phyloP scores from a whole-genome alignment of 495 filamentous ascomycete genomes.

The Penicillium samsonianum region DNA sequence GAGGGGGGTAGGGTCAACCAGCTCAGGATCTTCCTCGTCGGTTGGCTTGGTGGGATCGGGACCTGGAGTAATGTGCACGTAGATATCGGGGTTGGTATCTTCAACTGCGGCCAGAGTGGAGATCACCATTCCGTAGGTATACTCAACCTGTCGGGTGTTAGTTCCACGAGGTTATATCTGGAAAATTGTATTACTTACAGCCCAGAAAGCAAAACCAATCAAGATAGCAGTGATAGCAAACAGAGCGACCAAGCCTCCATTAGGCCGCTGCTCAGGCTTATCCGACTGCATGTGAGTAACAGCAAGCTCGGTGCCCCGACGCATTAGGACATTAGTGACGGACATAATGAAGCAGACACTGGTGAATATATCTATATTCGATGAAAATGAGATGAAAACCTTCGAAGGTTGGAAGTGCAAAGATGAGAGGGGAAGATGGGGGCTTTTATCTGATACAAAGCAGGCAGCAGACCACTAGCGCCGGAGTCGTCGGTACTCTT shows the following conservation, averaged over 20 bases:
- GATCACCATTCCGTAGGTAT: slow-evolving; percentile 60
- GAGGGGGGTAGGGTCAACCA: slow-evolving; percentile 20
- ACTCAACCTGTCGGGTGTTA: slow-evolving; percentile 41
- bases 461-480: slow-evolving; percentile 16
- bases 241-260: slow-evolving; percentile 9
- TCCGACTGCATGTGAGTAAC: slow-evolving; percentile 4
- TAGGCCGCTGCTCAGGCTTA: slow-evolving; percentile 2
- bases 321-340: slow-evolving; percentile 10
- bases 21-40: slow-evolving; percentile 37
- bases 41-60: slow-evolving; percentile 37
- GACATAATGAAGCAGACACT: slow-evolving; percentile 15
- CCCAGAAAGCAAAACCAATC: slow-evolving; percentile 4
- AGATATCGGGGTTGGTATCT: slow-evolving; percentile 58
- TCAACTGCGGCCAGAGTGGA: slow-evolving; percentile 63
- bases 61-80: slow-evolving; percentile 45
- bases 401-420: neutral
- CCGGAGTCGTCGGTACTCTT: slow-evolving; percentile 6
- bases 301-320: slow-evolving; percentile 19
- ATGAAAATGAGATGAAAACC: neutral
- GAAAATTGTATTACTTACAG: slow-evolving; percentile 13
- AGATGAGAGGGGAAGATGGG: slow-evolving; percentile 1
- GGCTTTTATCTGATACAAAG: slow-evolving; percentile 15
- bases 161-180: neutral
- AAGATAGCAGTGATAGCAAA: neutral
- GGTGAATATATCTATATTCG: neutral